These are phyloP conservation scores for Plectranthus barbatus DNA, from an alignment of 257 asterid species.

Conservation along the genomic window DNA sequence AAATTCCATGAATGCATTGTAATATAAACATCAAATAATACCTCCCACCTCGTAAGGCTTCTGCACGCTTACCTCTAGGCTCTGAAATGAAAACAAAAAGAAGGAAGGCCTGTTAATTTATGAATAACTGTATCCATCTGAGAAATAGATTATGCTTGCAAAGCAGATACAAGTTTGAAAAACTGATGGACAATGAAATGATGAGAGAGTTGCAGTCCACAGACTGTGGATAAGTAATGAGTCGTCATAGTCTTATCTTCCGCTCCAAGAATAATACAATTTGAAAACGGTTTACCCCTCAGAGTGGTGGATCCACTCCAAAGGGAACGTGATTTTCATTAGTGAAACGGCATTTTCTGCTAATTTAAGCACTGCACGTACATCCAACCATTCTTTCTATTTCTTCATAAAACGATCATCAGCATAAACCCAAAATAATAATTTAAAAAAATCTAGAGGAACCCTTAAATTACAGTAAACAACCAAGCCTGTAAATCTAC, in stretches of 20 bases:
- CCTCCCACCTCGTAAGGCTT: slow-evolving; percentile 99
- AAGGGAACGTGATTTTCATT: no score
- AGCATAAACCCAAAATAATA: no score
- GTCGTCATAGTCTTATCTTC: neutral
- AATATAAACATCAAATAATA: slow-evolving; percentile 25
- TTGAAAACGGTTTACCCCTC: no score
- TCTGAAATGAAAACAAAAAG: slow-evolving; percentile 29
- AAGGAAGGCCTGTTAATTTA: neutral
- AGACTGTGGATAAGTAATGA: neutral
- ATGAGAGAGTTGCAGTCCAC: neutral
- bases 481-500: no score
- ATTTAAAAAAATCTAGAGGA: no score
- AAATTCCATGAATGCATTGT: slow-evolving; percentile 22
- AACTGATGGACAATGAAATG: neutral
- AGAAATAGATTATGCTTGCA: neutral
- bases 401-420: no score
- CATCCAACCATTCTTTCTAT: no score
- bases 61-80: slow-evolving; percentile 83
- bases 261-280: neutral
- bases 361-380: no score
- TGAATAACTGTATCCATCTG: neutral
- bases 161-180: neutral
- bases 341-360: no score
- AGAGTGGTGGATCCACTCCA: no score
- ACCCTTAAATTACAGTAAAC: no score